Evolutionary conservation across 2,329 filamentous ascomycete species (phyloP).

Genomic region (Colletotrichum siamense): DNA sequence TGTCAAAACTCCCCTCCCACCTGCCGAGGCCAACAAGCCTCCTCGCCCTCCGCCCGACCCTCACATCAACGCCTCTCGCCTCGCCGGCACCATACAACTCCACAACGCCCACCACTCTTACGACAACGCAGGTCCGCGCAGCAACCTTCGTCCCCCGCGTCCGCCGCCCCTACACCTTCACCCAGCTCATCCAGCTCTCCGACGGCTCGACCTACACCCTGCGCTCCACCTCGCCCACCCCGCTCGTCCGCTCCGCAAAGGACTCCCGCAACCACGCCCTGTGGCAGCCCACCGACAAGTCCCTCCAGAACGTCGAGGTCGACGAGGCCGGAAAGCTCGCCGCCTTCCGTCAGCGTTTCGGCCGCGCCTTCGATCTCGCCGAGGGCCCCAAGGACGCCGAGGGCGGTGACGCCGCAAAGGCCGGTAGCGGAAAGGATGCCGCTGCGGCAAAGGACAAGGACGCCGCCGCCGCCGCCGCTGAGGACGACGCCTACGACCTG

Average conservation of each 20-base stretch:
- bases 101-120: not conserved
- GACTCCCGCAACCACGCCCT: constrained; percentile 88
- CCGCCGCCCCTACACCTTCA: constrained; percentile 94
- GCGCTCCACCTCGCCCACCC: constrained; percentile 75
- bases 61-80: constrained; percentile 11
- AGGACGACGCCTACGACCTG: constrained; percentile 36
- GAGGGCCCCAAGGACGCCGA: constrained; percentile 26
- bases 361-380: constrained; percentile 78
- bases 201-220: constrained; percentile 87
- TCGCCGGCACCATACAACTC: constrained; percentile 33
- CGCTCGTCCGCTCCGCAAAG: constrained; percentile 68
- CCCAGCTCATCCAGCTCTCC: constrained; percentile 91
- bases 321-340: constrained; percentile 92
- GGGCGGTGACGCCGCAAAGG: constrained; percentile 26
- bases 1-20: constrained; percentile 19
- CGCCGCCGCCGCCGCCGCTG: constrained; percentile 8
- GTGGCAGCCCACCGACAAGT: constrained; percentile 87
- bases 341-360: constrained; percentile 85
- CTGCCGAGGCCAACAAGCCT: constrained; percentile 10
- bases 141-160: constrained; percentile 87
- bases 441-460: constrained; percentile 29
- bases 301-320: constrained; percentile 86
- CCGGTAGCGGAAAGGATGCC: not conserved
- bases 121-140: constrained; percentile 67
- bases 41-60: not conserved